Evolutionary conservation across 306 rosid genomes (phyloP), one percentile per base, ranked within the genome.

Genomic region (Quercus berberidifolia): DNA sequence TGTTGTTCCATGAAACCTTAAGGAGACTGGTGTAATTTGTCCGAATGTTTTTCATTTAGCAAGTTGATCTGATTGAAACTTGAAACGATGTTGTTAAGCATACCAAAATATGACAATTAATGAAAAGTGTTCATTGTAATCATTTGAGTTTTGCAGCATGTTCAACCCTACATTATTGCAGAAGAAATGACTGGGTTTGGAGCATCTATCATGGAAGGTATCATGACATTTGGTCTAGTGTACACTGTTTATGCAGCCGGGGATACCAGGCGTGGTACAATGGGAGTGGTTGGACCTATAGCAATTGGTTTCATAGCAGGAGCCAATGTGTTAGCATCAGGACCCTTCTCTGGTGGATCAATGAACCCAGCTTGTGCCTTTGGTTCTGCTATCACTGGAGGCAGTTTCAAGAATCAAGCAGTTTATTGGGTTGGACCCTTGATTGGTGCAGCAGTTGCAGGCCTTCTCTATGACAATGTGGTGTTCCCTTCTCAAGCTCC

Each of bases 361-460:
- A 88, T 92, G 85, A 95, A 95, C 84, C 98, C 98, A 10, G 99
- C 96, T 0, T 91, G 92, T 60, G 97, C 99, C n/a, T 92, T 95
- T 6, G 98, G 95, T 33, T 83, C 97, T 0, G 94, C 98, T 0
- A 78, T 89, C 10, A 81, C 88, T 21, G 86, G 92, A 0, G 96
- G 99, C 1, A 88, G 73, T 70, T 95, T 95, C 83, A 91, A 82
- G 86, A 92, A 95, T 79, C 99, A 92, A 75, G 99, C 97, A 10
- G 99, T 88, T 5, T 92, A 95, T 43, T 95, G 98, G 99, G 85
- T 95, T 58, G 98, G 99, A 55, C 99, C 99, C 3, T 81, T 95
- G 79, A 76, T 95, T 10, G 98, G 99, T 56, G 98, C 90, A 55
- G 79, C 94, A 0, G 11, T 91, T 6, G 98, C 97, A 35, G 95